Evolutionary conservation across 23 red algal species (phyloP), one percentile per base, ranked within the genome.

Genomic region (Chondrus crispus): DNA sequence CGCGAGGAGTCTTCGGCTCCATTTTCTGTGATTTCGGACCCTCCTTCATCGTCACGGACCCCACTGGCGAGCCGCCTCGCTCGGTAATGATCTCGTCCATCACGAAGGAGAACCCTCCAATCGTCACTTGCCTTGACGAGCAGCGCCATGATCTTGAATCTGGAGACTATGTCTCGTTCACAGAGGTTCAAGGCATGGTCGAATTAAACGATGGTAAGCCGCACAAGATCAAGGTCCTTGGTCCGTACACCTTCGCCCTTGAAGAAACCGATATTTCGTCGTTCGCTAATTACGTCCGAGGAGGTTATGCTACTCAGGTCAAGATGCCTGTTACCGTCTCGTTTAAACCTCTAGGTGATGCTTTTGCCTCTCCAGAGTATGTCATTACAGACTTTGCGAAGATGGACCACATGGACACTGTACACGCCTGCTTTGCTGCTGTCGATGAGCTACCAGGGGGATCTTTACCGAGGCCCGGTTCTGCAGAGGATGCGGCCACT

Each of bases 111-210:
- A 42, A 43, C 16, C 79, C 71, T 5, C 94, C 86, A 14, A 76
- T 91, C 39, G 95, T 99, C 40, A 95, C 97, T 3, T 99, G 97
- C 42, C 75, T 99, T 45, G 97, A 99, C 36, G 97, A 96, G 26
- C 92, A 96, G 39, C 91, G 97, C n/a, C 97, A 99, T 77, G 94
- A 99, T 52, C 85, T 99, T 58, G 97, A 99, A 90, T 77, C 91
- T 7, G 97, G 97, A 4, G 92, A 96, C 74, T 95, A 83, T 50
- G 94, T 99, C 22, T 85, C 88, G 2, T 99, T 99, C 53, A 70
- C 91, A 48, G 93, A 99, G 69, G 89, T 96, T 50, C 83, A 99
- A 46, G 97, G 97, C 5, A 94, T 96, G 97, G 58, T 70, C 13
- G 94, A 87, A 73, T 54, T 99, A 20, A 99, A 99, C 48, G 94